Evolutionary conservation across 371 early-diverging fungal genomes (phyloP).

Genomic region (Mucor ambiguus): DNA sequence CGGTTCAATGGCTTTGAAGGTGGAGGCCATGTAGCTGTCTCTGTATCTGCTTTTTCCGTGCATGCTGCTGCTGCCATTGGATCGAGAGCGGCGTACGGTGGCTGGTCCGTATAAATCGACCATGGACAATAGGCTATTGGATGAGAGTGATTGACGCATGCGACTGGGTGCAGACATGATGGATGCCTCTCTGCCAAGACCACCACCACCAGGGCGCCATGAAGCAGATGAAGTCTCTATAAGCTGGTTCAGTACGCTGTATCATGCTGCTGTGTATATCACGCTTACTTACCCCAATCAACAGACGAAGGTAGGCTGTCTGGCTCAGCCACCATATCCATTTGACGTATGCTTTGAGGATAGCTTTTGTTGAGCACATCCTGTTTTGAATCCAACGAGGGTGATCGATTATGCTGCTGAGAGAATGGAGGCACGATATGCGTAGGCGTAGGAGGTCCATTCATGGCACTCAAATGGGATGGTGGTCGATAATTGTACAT

Average conservation of each 20-base stretch:
- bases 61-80: conserved; percentile 21
- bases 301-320: background rate
- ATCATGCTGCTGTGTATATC: no score
- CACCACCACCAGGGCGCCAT: background rate
- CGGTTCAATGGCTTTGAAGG: conserved; percentile 50
- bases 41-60: conserved; percentile 41
- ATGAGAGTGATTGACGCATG: conserved; percentile 8
- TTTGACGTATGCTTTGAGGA: conserved; percentile 3
- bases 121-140: background rate
- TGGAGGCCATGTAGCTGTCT: conserved; percentile 46
- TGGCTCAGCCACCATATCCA: conserved; percentile 5
- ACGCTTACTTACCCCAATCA: conserved; percentile 12
- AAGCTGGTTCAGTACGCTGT: background rate
- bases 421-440: background rate
- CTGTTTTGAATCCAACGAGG: conserved; percentile 17
- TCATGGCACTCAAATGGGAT: background rate
- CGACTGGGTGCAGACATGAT: conserved; percentile 11
- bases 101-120: background rate
- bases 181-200: conserved; percentile 15
- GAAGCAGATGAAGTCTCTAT: conserved; percentile 3
- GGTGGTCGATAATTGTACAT: conserved; percentile 7
- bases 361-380: background rate
- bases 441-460: conserved; percentile 2
- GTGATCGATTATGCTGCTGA: conserved; percentile 14
- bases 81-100: conserved; percentile 1